Percentiles rank a stretch among this genome's conserved stretches.
Evolutionary conservation across 805 yeast genomes (phyloP).

Genomic region (Zygosaccharomyces pseudorouxii): DNA sequence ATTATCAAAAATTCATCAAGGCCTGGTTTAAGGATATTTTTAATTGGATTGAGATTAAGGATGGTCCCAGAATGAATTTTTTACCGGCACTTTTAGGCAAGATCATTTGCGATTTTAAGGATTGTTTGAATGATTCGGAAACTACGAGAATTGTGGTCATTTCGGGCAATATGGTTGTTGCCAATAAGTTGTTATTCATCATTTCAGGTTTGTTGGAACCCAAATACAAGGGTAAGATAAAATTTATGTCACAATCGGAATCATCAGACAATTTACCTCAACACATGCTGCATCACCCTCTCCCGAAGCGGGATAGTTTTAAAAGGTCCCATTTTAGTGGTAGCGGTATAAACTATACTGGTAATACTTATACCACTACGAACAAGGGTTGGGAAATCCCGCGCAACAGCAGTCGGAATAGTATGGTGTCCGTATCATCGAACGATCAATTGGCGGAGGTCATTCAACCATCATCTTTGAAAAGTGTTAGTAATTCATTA

Average conservation of each 20-base stretch:
- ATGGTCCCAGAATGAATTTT: slow-evolving; percentile 35
- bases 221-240: slow-evolving; percentile 20
- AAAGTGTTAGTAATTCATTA: slow-evolving; percentile 36
- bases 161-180: slow-evolving; percentile 58
- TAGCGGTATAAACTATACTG: slow-evolving; percentile 25
- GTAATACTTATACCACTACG: slow-evolving; percentile 22
- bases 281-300: not conserved
- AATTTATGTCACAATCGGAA: slow-evolving; percentile 13
- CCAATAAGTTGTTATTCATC: slow-evolving; percentile 53
- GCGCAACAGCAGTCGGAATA: slow-evolving; percentile 23
- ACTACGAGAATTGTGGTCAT: slow-evolving; percentile 49
- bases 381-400: slow-evolving; percentile 42
- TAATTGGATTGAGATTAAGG: slow-evolving; percentile 42
- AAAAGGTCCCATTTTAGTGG: slow-evolving; percentile 5
- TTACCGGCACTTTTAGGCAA: slow-evolving; percentile 30
- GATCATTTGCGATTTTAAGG: slow-evolving; percentile 24
- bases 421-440: slow-evolving; percentile 33
- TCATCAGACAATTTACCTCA: slow-evolving; percentile 1
- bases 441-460: slow-evolving; percentile 30
- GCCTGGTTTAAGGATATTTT: slow-evolving; percentile 40
- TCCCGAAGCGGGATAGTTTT: slow-evolving; percentile 3
- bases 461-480: slow-evolving; percentile 35
- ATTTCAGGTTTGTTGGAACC: slow-evolving; percentile 47
- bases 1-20: slow-evolving; percentile 27
- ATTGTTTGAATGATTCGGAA: slow-evolving; percentile 25